Conservation (phyloP, 257 asterid genomes). For the Primulina tabacum region DNA sequence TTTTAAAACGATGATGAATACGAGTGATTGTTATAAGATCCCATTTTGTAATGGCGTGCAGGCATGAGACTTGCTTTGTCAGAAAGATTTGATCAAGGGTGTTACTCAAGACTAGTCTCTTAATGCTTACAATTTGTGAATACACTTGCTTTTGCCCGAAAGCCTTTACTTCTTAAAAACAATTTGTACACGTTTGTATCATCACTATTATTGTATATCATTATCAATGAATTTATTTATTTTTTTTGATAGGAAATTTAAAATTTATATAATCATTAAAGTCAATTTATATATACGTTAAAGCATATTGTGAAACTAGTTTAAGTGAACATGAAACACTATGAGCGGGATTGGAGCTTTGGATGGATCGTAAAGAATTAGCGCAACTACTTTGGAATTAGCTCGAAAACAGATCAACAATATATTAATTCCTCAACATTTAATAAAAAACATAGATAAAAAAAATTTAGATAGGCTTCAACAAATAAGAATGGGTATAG, state of each 20-base stretch:
- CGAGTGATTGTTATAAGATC: not conserved
- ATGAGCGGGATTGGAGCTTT: not conserved
- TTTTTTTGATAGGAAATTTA: too few relatives aligned
- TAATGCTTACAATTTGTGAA: not conserved
- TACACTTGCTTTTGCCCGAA: not conserved
- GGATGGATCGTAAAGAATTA: not conserved
- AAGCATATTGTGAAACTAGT: not conserved
- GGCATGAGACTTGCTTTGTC: not conserved
- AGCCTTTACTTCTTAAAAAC: not conserved
- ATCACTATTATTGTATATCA: too few relatives aligned
- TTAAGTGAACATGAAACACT: not conserved
- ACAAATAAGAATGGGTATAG: conserved; percentile 22
- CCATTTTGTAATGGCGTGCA: not conserved
- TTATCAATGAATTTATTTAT: not conserved
- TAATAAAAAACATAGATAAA: not conserved
- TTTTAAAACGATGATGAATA: not conserved
- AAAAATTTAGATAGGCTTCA: conserved; percentile 3
- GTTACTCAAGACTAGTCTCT: not conserved
- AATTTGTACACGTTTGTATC: not conserved
- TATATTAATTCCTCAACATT: not conserved
- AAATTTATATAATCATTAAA: too few relatives aligned
- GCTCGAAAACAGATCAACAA: not conserved
- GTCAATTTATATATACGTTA: too few relatives aligned
- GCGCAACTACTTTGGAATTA: not conserved
- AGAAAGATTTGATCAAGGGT: not conserved